These are phyloP conservation scores for Neohortaea acidophila DNA, from an alignment of 495 filamentous ascomycete species.

Conservation along the genomic window DNA sequence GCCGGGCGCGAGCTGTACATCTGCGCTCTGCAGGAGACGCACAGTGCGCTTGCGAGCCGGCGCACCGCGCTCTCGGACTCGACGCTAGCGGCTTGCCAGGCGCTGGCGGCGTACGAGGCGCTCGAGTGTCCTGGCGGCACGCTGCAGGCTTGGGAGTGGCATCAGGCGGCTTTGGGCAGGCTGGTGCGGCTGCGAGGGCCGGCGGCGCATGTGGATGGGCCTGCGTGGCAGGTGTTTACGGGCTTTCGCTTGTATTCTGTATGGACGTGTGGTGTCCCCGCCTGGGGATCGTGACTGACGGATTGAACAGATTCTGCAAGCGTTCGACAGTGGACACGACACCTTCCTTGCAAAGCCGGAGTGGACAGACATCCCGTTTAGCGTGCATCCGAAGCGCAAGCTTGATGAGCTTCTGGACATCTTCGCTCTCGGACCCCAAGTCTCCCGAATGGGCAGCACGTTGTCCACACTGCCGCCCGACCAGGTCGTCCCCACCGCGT, in stretches of 20 bases:
- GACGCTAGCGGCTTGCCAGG: neutral
- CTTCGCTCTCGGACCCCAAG: neutral
- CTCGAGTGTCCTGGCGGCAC: neutral
- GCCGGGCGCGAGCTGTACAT: slow-evolving; percentile 3
- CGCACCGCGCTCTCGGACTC: neutral
- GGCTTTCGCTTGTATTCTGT: neutral
- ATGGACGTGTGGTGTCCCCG: neutral
- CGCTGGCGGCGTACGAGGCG: neutral
- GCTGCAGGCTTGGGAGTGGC: neutral
- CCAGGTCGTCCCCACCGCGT: neutral
- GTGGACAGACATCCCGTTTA: neutral
- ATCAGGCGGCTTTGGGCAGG: neutral
- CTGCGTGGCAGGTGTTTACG: neutral
- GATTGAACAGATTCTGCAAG: neutral
- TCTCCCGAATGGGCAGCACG: neutral
- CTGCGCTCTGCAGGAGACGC: neutral
- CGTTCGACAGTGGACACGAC: neutral
- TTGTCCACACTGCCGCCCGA: neutral
- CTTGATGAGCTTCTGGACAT: neutral
- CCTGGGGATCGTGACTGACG: neutral
- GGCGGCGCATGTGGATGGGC: neutral
- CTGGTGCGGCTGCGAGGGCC: neutral
- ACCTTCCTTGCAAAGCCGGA: neutral
- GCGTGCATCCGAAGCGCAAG: neutral
- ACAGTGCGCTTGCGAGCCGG: neutral